Base-by-base conservation (phyloP, 495 filamentous ascomycete genomes). In the Daldinia childiae region DNA sequence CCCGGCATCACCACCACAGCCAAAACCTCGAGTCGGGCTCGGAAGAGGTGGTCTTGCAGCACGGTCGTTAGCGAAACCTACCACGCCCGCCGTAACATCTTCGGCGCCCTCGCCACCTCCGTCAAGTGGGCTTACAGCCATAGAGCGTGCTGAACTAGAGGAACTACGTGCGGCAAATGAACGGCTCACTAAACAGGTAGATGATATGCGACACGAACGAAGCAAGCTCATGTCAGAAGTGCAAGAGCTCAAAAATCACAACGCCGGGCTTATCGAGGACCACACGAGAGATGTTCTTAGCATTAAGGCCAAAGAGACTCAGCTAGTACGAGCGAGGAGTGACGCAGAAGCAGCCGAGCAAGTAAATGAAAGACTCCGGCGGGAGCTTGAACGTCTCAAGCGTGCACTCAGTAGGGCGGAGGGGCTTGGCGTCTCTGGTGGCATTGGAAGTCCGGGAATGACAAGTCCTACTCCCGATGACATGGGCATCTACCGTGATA, bases 261-360 rank as follows among this genome's bases (percentile, higher is more conserved):
- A 99, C 72, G 95, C 96, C 15, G 91, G 97, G 70, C 85, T 98
- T 15, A 98, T 98, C 58, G 96, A 99, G 81, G 95, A 98, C 72
- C 95, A 98, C 75, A 99, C 96, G 2, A 84, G 95, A 57, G 95
- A 98, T 76, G 92, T 97, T 9, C 86, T 99, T 21, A 93, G 92
- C 71, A 94, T 98, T 79, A 98, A 98, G 71, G 96, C 96, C 36
- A 99, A 99, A 79, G 96, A 98, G 78, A 98, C 96, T 6, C 96
- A 99, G 74, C 85, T 99, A 7, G 94, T 98, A 8, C 89, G 96
- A 27, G 94, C 95, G 29, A 88, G 94, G 17, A 91, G 90, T 73
- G 96, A 99, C 68, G 91, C 91, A 50, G 95, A 99, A 79, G 87
- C 92, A 3, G 91, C 94, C 0, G 93, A 97, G 78, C 89, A 91